Evolutionary conservation across 169 alveolate genomes (phyloP).

Genomic region (Plasmodium knowlesi): DNA sequence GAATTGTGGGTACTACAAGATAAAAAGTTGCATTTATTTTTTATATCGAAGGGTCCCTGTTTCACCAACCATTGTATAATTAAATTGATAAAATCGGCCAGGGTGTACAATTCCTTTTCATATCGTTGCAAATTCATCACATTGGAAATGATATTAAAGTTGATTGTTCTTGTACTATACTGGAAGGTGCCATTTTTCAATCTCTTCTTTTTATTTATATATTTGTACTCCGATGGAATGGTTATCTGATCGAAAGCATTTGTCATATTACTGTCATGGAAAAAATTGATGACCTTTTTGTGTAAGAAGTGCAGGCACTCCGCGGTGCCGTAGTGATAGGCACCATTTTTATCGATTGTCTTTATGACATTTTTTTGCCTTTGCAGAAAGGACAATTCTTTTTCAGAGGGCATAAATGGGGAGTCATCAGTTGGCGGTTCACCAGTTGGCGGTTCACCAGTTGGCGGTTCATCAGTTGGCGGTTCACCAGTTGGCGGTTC

Average conservation of each 20-base stretch:
- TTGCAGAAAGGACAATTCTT: background rate
- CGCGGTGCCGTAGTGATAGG: constrained; percentile 22
- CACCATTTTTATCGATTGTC: background rate
- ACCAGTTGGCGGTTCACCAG: background rate
- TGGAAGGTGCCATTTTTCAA: background rate
- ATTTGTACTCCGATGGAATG: constrained; percentile 24
- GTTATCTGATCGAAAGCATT: constrained; percentile 51
- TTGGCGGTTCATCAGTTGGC: background rate
- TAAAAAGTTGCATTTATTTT: constrained; percentile 24
- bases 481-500: background rate
- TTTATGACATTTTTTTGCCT: constrained; percentile 9
- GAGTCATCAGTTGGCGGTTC: background rate
- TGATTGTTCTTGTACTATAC: background rate
- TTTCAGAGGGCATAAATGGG: background rate
- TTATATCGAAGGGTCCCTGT: background rate
- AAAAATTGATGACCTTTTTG: constrained; percentile 21
- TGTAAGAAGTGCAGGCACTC: constrained; percentile 45
- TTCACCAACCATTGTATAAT: constrained; percentile 22
- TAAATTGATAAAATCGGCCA: constrained; percentile 12
- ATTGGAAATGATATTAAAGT: constrained; percentile 50
- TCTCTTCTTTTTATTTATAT: background rate
- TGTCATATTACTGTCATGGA: constrained; percentile 19
- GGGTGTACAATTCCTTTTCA: constrained; percentile 34
- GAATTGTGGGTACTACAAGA: background rate
- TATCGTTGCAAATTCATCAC: constrained; percentile 58